phyloP scores from a whole-genome alignment of 2,329 filamentous ascomycete species.

The Neonectria punicea region DNA sequence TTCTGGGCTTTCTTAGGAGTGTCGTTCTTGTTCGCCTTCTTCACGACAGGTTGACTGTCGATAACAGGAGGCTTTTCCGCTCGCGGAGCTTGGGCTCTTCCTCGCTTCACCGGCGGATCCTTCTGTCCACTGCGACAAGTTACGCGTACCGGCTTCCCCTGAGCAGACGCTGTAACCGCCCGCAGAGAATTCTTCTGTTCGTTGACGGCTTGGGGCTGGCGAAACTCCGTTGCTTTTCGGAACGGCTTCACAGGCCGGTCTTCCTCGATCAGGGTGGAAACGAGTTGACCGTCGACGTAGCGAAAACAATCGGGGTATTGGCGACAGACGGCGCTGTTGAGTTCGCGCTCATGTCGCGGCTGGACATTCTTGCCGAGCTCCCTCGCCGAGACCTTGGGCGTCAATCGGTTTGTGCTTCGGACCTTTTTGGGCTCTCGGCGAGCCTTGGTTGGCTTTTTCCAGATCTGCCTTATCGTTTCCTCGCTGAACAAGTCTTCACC shows the following conservation, averaged over 20 bases:
- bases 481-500: neutral
- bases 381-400: neutral
- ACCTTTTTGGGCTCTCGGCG: neutral
- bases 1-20: neutral
- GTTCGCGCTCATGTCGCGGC: neutral
- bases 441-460: neutral
- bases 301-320: constrained; percentile 5
- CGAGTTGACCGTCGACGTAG: neutral
- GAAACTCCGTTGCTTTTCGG: neutral
- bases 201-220: neutral
- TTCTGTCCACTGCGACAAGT: neutral
- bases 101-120: neutral
- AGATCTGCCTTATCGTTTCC: neutral
- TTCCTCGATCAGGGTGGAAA: constrained; percentile 30
- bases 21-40: neutral
- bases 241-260: neutral
- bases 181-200: neutral
- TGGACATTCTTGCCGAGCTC: neutral
- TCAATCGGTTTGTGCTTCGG: neutral
- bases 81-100: neutral
- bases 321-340: constrained; percentile 15
- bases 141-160: neutral
- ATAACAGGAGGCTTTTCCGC: too few species aligned
- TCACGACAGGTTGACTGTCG: neutral
- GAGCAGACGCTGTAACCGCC: neutral